Evolutionary conservation across 495 filamentous ascomycete species (phyloP).

Genomic region (Lineolata rhizophorae): DNA sequence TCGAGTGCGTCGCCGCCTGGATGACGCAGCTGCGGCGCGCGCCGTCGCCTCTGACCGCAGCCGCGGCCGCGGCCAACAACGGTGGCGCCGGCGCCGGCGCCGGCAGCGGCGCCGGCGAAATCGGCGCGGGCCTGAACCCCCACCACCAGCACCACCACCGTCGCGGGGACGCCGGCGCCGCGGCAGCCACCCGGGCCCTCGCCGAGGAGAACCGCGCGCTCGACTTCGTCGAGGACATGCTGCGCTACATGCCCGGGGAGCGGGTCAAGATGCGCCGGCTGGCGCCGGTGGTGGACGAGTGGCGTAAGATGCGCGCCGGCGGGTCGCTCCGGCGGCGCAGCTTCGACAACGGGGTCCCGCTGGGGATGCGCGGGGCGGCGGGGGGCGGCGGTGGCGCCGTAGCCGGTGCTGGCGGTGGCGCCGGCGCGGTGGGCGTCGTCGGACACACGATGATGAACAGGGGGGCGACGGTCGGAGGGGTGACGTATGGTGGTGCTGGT

Average conservation of each 20-base stretch:
- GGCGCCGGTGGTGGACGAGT: neutral
- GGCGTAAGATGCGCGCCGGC: neutral
- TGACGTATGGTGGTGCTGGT: too few species aligned
- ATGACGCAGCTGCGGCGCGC: slow-evolving; percentile 7
- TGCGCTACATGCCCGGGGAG: neutral
- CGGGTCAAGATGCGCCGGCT: neutral
- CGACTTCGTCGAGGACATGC: slow-evolving; percentile 1
- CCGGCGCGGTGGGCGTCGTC: too few species aligned
- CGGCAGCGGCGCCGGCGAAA: neutral
- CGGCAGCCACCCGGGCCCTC: neutral
- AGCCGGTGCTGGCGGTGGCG: too few species aligned
- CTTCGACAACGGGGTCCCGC: neutral
- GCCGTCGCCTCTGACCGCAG: too few species aligned
- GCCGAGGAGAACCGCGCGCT: neutral
- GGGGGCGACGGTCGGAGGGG: too few species aligned
- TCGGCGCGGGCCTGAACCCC: neutral
- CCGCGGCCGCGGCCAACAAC: neutral
- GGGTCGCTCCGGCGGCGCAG: neutral
- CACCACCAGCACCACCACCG: neutral
- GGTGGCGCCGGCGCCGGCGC: neutral
- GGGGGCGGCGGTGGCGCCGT: too few species aligned
- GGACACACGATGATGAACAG: too few species aligned
- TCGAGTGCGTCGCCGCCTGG: slow-evolving; percentile 10
- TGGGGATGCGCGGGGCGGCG: too few species aligned
- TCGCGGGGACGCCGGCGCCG: neutral